Evolutionary conservation across 2,329 filamentous ascomycete genomes (phyloP).

Genomic region (Neofusicoccum parvum): DNA sequence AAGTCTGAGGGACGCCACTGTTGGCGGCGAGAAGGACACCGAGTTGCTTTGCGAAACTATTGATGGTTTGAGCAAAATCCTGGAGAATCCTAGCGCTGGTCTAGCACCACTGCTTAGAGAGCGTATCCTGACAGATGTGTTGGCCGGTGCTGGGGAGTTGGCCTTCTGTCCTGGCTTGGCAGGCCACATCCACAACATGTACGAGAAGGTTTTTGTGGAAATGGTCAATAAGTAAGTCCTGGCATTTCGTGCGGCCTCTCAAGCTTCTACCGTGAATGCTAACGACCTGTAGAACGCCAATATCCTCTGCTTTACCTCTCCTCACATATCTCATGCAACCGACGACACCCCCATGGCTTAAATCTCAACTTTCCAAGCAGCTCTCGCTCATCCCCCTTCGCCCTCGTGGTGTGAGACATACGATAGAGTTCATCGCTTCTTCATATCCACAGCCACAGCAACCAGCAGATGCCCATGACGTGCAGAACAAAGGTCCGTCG

Average conservation of each 20-base stretch:
- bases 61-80: neutral
- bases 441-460: constrained; percentile 57
- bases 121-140: constrained; percentile 37
- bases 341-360: constrained; percentile 61
- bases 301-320: constrained; percentile 61
- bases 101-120: constrained; percentile 41
- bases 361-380: constrained; percentile 56
- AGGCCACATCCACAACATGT: constrained; percentile 23
- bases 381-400: constrained; percentile 65
- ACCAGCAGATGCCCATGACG: constrained; percentile 34
- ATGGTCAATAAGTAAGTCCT: constrained; percentile 22
- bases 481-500: constrained; percentile 54
- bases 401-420: constrained; percentile 64
- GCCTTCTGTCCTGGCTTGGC: constrained; percentile 32
- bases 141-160: constrained; percentile 38
- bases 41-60: constrained; percentile 10
- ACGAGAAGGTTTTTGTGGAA: constrained; percentile 26
- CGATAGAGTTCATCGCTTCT: constrained; percentile 71
- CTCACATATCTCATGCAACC: constrained; percentile 60
- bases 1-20: neutral
- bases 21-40: neutral
- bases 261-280: neutral
- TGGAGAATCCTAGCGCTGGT: constrained; percentile 24
- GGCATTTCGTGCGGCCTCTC: neutral
- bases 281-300: constrained; percentile 39